Evolutionary conservation across 179 eudicot species (phyloP).

Genomic region (Drosera spatulata): DNA sequence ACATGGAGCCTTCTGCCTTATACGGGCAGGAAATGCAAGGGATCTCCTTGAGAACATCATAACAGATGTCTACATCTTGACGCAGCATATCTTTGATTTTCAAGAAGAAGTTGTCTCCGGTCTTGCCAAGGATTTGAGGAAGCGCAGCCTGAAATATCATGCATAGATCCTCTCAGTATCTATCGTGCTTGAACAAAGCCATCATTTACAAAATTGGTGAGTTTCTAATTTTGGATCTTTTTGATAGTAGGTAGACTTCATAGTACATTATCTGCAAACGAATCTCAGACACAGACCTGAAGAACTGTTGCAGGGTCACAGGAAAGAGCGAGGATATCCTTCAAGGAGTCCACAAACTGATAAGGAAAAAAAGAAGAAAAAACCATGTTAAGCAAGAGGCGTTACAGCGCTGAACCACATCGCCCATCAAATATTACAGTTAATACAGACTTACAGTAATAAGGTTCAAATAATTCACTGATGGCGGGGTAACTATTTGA

Average conservation of each 20-base stretch:
- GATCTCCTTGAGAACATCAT: conserved; percentile 31
- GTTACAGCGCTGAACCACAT: neutral
- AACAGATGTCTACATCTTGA: conserved; percentile 51
- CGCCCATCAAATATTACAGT: neutral
- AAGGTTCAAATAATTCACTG: too few relatives aligned
- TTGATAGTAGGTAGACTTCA: neutral
- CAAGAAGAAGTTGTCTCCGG: conserved; percentile 39
- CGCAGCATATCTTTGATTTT: conserved; percentile 30
- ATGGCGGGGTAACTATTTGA: too few relatives aligned
- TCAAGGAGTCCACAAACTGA: conserved; percentile 52
- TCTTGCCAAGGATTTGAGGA: conserved; percentile 46
- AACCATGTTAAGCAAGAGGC: neutral
- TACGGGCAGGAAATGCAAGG: conserved; percentile 52
- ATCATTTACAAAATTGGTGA: neutral
- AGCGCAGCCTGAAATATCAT: conserved; percentile 44
- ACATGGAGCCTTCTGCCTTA: conserved; percentile 85
- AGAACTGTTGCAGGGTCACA: conserved; percentile 61
- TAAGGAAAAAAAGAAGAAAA: neutral
- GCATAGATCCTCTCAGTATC: neutral
- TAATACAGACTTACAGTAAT: too few relatives aligned
- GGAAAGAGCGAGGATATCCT: conserved; percentile 23
- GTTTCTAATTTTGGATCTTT: neutral
- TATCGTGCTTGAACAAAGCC: neutral
- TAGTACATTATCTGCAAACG: neutral
- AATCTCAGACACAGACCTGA: conserved; percentile 32